Base-by-base conservation (phyloP, 176 grass and related monocot genomes). In the Canna indica region DNA sequence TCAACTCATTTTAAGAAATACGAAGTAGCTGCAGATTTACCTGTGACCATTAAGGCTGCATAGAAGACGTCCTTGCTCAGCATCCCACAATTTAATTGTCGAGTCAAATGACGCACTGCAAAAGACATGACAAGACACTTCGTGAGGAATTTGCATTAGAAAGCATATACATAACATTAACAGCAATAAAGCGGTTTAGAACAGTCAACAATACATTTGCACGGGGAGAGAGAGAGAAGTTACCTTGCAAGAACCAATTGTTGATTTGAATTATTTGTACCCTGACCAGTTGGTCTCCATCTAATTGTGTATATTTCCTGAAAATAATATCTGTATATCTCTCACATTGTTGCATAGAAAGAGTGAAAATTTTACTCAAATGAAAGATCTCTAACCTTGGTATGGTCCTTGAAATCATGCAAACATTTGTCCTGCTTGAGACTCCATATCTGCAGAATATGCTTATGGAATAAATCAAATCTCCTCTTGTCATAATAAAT, bases 241-340 rank as follows among this genome's bases (percentile, higher is more conserved):
- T 91, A 85, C 91, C 91, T 97, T 45, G 93, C 93, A 80, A 97
- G 81, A 77, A 97, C 73, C 73, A 96, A 82, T 70, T 96, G 92
- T 32, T 87, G 85, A 77, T 89, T 89, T 35, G 92, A 88, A 74
- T 89, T 91, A 36, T 65, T 89, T 47, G 93, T 89, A 62, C 93
- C 93, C 67, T 59, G 58, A 9, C 93, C 93, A 47, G 93, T 92
- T 33, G 93, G 93, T 74, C 88, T 92, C 93, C 93, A 97, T 85
- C 86, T 86, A 85, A 97, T 97, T 47, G 93, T 97, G 53, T 97
- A 97, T 80, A 97, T 91, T 80, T 97, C 93, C 91, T 96, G 81
- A 54, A 52, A 36, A 67, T 44, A 83, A 41, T 78, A 70, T 5
- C 71, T 59, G 47, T 15, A 52, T 73, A 56, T 62, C 17, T 29